phyloP scores from a whole-genome alignment of 257 asterid genomes.

The Solanum raphanifolium region DNA sequence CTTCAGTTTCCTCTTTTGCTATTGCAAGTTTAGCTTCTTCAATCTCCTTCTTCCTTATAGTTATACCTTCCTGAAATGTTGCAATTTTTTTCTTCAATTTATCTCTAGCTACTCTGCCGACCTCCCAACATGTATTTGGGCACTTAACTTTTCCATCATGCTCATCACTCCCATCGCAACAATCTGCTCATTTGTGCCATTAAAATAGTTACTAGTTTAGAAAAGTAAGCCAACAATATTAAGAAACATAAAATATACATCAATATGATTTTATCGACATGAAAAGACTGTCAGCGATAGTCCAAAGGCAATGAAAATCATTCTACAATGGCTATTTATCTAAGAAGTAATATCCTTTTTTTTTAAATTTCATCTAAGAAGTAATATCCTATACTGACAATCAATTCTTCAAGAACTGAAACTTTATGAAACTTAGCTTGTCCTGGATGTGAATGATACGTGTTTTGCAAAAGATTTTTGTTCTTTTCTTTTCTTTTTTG shows the following conservation, averaged over 20 bases:
- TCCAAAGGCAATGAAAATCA: neutral
- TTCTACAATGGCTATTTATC: neutral
- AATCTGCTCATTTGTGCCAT: conserved; percentile 49
- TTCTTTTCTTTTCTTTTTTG: neutral
- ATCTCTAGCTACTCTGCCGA: conserved; percentile 86
- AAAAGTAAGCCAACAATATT: neutral
- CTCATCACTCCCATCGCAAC: conserved; percentile 99
- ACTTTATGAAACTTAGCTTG: neutral
- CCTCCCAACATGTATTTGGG: conserved; percentile 90
- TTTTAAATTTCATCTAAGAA: neutral
- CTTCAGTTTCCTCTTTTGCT: conserved; percentile 68
- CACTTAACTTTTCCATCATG: conserved; percentile 73
- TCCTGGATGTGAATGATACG: neutral
- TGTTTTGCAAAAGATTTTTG: neutral
- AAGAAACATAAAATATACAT: neutral
- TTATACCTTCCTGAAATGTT: conserved; percentile 64
- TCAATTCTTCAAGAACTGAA: neutral
- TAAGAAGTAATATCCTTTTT: neutral
- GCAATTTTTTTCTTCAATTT: conserved; percentile 73
- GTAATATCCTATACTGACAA: neutral
- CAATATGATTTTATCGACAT: neutral
- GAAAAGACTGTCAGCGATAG: neutral
- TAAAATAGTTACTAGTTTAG: neutral
- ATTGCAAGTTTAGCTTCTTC: conserved; percentile 61
- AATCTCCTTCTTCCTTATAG: conserved; percentile 47